phyloP scores from a whole-genome alignment of 1,284 basidiomycete species.

The Neonothopanus nambi region DNA sequence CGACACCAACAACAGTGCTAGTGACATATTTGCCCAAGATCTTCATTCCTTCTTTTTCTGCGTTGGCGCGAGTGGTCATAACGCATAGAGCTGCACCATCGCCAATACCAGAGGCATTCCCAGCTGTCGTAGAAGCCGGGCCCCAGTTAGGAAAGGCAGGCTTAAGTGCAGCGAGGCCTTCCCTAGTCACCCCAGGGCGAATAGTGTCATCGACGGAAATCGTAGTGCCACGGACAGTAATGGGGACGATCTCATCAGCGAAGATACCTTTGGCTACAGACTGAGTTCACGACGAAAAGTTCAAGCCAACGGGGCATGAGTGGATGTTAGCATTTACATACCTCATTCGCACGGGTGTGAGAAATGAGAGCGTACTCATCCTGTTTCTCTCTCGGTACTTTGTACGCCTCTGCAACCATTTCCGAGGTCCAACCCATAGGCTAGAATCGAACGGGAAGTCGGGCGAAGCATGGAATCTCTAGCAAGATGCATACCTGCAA shows the following conservation, averaged over 20 bases:
- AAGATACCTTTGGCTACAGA: conserved; percentile 68
- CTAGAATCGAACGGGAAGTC: conserved; percentile 36
- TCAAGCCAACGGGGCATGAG: background rate
- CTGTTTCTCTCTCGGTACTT: conserved; percentile 74
- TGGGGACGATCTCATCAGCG: conserved; percentile 77
- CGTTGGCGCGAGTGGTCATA: conserved; percentile 81
- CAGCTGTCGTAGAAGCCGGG: conserved; percentile 74
- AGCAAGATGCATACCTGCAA: conserved; percentile 54
- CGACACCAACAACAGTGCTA: conserved; percentile 81
- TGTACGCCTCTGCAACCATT: conserved; percentile 78
- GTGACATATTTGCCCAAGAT: conserved; percentile 90
- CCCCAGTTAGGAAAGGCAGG: conserved; percentile 83
- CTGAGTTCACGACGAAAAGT: conserved; percentile 38
- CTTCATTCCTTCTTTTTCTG: conserved; percentile 82
- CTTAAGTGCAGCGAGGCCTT: conserved; percentile 67
- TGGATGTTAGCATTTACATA: conserved; percentile 25
- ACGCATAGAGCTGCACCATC: conserved; percentile 94
- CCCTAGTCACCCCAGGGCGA: conserved; percentile 73
- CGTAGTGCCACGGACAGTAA: conserved; percentile 60
- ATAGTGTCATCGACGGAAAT: conserved; percentile 79
- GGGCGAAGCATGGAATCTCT: background rate
- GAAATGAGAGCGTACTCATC: conserved; percentile 83
- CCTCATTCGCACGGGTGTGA: conserved; percentile 74
- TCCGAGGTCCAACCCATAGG: conserved; percentile 95
- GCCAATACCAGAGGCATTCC: conserved; percentile 92